phyloP scores from a whole-genome alignment of 2,329 filamentous ascomycete species.

The Alternaria sp. region DNA sequence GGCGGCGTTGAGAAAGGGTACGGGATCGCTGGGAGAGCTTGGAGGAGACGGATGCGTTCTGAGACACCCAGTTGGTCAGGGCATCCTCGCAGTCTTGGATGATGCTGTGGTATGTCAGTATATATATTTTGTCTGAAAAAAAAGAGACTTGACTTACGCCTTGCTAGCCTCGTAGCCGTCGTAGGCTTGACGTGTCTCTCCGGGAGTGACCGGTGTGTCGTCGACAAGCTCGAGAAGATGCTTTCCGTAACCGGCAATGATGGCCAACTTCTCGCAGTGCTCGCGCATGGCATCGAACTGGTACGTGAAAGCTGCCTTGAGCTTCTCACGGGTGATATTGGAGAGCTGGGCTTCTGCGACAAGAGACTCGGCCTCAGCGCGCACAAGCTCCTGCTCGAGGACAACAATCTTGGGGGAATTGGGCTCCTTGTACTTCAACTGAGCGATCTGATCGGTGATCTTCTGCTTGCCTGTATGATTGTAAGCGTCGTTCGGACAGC shows the following conservation, averaged over 20 bases:
- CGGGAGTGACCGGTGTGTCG: conserved; percentile 94
- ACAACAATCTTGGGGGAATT: conserved; percentile 98
- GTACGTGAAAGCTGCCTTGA: conserved; percentile 97
- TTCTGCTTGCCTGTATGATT: conserved; percentile 84
- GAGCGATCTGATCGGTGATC: conserved; percentile 97
- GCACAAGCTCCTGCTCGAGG: conserved; percentile 96
- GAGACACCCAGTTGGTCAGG: conserved; percentile 94
- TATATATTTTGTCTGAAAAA: not conserved
- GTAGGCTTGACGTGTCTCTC: conserved; percentile 93
- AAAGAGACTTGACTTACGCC: conserved; percentile 59
- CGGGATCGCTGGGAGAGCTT: conserved; percentile 88
- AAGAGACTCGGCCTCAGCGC: conserved; percentile 97
- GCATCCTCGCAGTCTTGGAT: conserved; percentile 99
- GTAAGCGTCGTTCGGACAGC: conserved; percentile 10
- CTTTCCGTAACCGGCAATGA: conserved; percentile 97
- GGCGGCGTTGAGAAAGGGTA: conserved; percentile 82
- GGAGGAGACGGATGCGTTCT: conserved; percentile 86
- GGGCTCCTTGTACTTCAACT: conserved; percentile 99
- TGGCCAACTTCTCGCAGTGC: conserved; percentile 97
- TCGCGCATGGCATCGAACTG: conserved; percentile 97
- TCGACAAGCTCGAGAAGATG: conserved; percentile 97
- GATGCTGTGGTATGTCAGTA: conserved; percentile 65
- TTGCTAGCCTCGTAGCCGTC: conserved; percentile 99
- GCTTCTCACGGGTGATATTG: conserved; percentile 99
- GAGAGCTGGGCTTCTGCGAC: conserved; percentile 97